Conservation (phyloP, 495 filamentous ascomycete species). For the Thermochaetoides thermophila region DNA sequence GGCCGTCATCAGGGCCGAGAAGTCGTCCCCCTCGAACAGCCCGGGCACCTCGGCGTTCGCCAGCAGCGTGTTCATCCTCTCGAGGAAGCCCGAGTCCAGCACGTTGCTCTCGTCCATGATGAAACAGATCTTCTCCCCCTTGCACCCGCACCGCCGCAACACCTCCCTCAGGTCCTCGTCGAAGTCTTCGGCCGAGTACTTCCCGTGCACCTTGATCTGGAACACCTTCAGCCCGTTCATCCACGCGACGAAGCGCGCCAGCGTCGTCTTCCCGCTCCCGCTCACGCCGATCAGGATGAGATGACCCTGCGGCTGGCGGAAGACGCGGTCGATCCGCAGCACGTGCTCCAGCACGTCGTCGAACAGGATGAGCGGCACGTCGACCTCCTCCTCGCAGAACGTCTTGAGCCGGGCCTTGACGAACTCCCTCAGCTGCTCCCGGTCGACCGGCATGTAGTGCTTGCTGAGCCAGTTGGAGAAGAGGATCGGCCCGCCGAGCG, state of each 20-base stretch:
- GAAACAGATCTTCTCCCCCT: slow-evolving; percentile 98
- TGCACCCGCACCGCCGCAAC: slow-evolving; percentile 84
- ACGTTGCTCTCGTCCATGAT: slow-evolving; percentile 99
- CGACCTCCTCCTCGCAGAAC: slow-evolving; percentile 98
- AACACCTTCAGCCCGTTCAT: slow-evolving; percentile 99
- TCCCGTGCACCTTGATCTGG: slow-evolving; percentile 98
- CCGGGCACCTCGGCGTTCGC: slow-evolving; percentile 97
- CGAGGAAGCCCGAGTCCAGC: slow-evolving; percentile 92
- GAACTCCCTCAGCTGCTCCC: slow-evolving; percentile 86
- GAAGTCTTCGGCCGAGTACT: slow-evolving; percentile 96
- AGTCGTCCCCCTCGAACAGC: slow-evolving; percentile 94
- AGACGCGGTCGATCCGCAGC: slow-evolving; percentile 93
- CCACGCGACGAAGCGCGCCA: slow-evolving; percentile 97
- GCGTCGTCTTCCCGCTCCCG: slow-evolving; percentile 93
- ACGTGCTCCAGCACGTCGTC: slow-evolving; percentile 98
- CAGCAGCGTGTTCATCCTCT: slow-evolving; percentile 96
- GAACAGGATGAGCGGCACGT: slow-evolving; percentile 92
- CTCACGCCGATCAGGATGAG: slow-evolving; percentile 96
- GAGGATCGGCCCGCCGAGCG: slow-evolving; percentile 84
- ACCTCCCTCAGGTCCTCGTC: slow-evolving; percentile 94
- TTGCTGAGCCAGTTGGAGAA: slow-evolving; percentile 99
- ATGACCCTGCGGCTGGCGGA: slow-evolving; percentile 95
- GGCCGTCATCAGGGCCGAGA: slow-evolving; percentile 89
- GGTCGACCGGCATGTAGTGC: slow-evolving; percentile 92
- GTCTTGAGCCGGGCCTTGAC: slow-evolving; percentile 94